These are phyloP conservation scores for Apiospora rasikravindrae DNA, from an alignment of 2,329 filamentous ascomycete genomes.

Conservation along the genomic window DNA sequence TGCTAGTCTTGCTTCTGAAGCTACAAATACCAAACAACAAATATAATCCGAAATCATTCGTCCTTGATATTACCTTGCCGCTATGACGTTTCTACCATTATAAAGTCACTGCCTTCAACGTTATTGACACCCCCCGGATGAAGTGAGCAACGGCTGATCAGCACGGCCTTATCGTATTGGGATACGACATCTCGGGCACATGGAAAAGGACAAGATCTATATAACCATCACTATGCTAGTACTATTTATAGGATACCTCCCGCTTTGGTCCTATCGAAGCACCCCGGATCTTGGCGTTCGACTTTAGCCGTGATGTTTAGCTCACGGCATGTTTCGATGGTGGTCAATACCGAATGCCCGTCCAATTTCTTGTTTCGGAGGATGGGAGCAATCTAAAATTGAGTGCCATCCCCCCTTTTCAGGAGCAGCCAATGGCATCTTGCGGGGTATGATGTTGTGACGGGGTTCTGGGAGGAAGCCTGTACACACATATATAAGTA, in stretches of 20 bases:
- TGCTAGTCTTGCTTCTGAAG: neutral
- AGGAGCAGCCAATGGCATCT: neutral
- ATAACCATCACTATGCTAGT: neutral
- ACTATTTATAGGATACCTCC: neutral
- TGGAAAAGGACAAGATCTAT: neutral
- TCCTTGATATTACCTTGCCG: neutral
- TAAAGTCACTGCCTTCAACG: neutral
- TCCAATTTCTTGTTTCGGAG: neutral
- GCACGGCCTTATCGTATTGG: too few species aligned
- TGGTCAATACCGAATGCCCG: neutral
- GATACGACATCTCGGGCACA: neutral
- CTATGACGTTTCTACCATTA: neutral
- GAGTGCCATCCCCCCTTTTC: neutral
- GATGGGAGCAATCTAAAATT: neutral
- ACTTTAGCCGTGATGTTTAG: neutral
- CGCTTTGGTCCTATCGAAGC: neutral
- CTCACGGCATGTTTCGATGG: neutral
- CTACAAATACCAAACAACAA: too few species aligned
- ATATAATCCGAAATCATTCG: neutral
- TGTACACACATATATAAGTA: neutral
- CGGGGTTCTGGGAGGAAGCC: too few species aligned
- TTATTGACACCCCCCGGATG: neutral
- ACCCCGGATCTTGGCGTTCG: constrained; percentile 8
- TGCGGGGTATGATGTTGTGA: neutral
- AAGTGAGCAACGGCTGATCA: neutral